Base-by-base conservation (phyloP, 495 filamentous ascomycete genomes). In the Talaromyces liani region DNA sequence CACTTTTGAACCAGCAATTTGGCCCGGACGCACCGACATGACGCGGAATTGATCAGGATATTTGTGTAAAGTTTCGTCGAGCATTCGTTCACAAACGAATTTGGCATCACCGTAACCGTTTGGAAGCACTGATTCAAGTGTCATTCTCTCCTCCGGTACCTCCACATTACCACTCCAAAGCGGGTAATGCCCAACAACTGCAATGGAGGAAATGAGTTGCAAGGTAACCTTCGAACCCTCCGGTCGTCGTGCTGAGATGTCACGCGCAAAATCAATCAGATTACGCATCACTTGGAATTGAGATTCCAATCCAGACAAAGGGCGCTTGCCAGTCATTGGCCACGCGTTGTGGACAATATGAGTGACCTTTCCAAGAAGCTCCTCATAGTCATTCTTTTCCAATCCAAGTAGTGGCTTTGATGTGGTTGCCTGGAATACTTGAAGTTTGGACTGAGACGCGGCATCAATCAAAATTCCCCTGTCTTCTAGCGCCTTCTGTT, bases 301-400 rank as follows among this genome's bases (percentile, higher is more conserved):
- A 0, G 75, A 56, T 62, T 82, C 81, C 39, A 83, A 82, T 7
- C 67, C 73, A 2, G 71, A 65, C 0, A 87, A 25, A 0, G 76
- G 70, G 1, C 78, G 69, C 31, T 69, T 79, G 24, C 65, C 75
- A 64, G 75, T 81, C 82, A 86, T 85, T 0, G 80, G 81, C 83
- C 82, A 85, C 4, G 83, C 84, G 60, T 83, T 85, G 68, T 86
- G 83, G 36, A 86, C 66, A 20, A 86, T 79, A 53, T 84, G 78
- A 0, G 83, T 86, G 1, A 81, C 80, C n/a, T 51, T 70, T 4
- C 68, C 59, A 3, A 72, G 58, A 4, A 85, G 73, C 4, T 54
- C 22, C 22, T 71, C 33, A 60, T 84, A 84, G 1, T 76, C 71
- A 14, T 63, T 45, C 0, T 39, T 16, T 0, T 74, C 20, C 0